phyloP scores from a whole-genome alignment of 305 asterid species.

The Solanum chacoense region DNA sequence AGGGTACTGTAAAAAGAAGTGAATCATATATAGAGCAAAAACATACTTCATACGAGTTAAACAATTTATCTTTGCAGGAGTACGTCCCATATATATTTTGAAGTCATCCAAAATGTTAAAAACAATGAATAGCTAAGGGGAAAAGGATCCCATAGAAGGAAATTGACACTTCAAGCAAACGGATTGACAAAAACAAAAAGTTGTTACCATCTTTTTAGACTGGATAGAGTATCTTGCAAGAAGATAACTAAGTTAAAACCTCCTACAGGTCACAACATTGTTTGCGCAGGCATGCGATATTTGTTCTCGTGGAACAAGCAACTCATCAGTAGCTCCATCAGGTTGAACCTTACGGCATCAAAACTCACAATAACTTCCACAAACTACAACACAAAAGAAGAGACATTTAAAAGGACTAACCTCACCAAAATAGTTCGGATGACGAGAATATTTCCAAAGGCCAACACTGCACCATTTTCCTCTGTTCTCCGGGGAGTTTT shows the following conservation, averaged over 20 bases:
- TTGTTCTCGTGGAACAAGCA: not conserved
- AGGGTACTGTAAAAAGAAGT: not conserved
- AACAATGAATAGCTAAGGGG: not conserved
- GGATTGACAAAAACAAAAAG: not conserved
- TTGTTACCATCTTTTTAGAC: not conserved
- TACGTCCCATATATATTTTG: not conserved
- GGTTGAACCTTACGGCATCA: not conserved
- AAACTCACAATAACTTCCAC: not conserved
- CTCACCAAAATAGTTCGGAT: constrained; percentile 96
- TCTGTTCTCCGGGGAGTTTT: constrained; percentile 54
- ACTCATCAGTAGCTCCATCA: not conserved
- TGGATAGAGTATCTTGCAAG: not conserved
- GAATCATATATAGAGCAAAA: not conserved
- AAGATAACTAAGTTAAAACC: not conserved
- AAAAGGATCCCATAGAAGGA: not conserved
- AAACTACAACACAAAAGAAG: not conserved
- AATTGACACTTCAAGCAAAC: not conserved
- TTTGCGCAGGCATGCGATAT: not conserved
- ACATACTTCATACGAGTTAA: not conserved
- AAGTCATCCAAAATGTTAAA: not conserved
- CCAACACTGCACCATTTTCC: constrained; percentile 85
- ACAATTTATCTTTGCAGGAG: not conserved
- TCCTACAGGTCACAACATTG: not conserved
- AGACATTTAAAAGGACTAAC: constrained; percentile 18
- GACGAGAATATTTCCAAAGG: constrained; percentile 89